phyloP scores from a whole-genome alignment of 768 basidiomycete species.

The Rhodosporidiobolus odoratus region DNA sequence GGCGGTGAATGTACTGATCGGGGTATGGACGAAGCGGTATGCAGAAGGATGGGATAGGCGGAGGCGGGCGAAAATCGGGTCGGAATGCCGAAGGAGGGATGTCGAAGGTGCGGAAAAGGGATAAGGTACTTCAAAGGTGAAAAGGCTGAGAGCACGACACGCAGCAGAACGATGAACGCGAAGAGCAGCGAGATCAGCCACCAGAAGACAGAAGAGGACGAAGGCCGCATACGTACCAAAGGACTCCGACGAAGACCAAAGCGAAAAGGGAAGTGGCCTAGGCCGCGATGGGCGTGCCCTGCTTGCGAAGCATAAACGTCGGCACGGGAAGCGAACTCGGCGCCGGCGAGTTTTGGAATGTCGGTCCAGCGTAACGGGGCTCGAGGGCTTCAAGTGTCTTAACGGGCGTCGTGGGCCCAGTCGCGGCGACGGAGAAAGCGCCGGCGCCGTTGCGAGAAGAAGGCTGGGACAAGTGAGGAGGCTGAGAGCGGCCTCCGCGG shows the following conservation, averaged over 20 bases:
- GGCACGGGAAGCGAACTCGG: constrained; percentile 27
- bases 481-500: background rate
- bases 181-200: background rate
- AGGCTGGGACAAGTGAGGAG: background rate
- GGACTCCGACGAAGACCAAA: background rate
- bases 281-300: background rate
- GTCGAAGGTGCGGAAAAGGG: too few species aligned
- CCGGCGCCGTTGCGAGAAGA: background rate
- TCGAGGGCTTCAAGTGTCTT: background rate
- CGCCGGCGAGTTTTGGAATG: constrained; percentile 36
- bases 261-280: background rate
- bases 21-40: too few species aligned
- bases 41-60: too few species aligned
- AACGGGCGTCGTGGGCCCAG: background rate
- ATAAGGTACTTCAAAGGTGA: too few species aligned
- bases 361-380: constrained; percentile 31
- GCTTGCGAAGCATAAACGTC: constrained; percentile 22
- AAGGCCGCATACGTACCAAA: background rate
- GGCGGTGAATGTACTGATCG: too few species aligned
- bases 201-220: too few species aligned
- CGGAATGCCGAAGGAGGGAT: too few species aligned
- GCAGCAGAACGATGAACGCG: too few species aligned
- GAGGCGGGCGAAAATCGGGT: too few species aligned
- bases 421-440: constrained; percentile 4
- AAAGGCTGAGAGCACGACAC: too few species aligned